Evolutionary conservation across 2,329 filamentous ascomycete species (phyloP).

Genomic region (Fusarium sp.): DNA sequence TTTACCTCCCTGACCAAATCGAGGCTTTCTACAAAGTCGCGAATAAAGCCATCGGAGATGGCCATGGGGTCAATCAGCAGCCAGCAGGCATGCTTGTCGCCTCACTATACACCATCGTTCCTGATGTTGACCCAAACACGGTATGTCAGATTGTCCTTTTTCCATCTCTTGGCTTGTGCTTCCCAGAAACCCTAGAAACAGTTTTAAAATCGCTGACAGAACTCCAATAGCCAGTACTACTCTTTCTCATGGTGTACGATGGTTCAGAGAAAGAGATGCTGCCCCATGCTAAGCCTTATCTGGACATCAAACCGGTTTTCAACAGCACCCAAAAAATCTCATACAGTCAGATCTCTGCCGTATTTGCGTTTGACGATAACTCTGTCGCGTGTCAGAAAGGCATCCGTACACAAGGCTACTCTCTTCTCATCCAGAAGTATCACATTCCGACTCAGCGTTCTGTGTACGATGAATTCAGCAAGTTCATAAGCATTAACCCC

Average conservation of each 20-base stretch:
- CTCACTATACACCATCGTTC: background rate
- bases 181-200: background rate
- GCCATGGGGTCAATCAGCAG: background rate
- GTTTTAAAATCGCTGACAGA: background rate
- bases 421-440: background rate
- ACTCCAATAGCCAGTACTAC: background rate
- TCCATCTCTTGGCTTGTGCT: background rate
- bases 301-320: background rate
- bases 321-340: background rate
- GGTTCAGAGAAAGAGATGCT: background rate
- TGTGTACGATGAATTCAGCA: conserved; percentile 32
- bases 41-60: background rate
- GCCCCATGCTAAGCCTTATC: background rate
- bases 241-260: conserved; percentile 1
- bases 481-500: conserved; percentile 44
- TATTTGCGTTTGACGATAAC: background rate
- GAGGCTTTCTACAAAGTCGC: background rate
- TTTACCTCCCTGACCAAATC: background rate
- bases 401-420: background rate
- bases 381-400: background rate
- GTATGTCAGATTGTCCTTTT: background rate
- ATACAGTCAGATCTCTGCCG: background rate
- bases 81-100: background rate
- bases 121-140: background rate
- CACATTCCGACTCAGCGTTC: background rate